phyloP scores from a whole-genome alignment of 2,329 filamentous ascomycete species.

The Hypoxylon sp. region DNA sequence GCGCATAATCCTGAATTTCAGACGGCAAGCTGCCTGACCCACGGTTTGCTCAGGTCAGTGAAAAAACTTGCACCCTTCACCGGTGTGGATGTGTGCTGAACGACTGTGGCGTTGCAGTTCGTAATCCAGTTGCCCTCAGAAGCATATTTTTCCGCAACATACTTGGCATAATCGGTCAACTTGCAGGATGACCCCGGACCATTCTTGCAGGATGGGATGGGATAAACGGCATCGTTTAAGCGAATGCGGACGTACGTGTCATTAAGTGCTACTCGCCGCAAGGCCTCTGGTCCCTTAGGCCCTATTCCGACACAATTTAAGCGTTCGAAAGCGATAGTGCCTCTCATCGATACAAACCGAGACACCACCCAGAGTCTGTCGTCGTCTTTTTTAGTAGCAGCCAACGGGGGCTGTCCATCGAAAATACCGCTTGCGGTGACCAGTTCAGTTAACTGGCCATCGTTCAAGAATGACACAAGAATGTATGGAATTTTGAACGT shows the following conservation, averaged over 20 bases:
- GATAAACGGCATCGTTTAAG: conserved; percentile 74
- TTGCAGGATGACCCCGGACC: conserved; percentile 68
- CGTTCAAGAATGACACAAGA: conserved; percentile 73
- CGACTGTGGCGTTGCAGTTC: conserved; percentile 61
- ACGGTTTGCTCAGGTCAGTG: conserved; percentile 58
- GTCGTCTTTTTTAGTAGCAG: conserved; percentile 60
- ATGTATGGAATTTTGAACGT: conserved; percentile 66
- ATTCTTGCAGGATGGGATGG: conserved; percentile 65
- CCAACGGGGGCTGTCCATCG: conserved; percentile 65
- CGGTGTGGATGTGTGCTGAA: conserved; percentile 54
- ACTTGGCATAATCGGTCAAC: conserved; percentile 59
- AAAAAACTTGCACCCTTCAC: conserved; percentile 64
- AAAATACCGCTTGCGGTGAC: conserved; percentile 71
- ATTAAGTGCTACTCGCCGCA: conserved; percentile 35
- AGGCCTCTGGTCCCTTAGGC: background rate
- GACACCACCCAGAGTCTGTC: conserved; percentile 67
- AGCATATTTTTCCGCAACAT: conserved; percentile 60
- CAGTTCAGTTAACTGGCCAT: conserved; percentile 74
- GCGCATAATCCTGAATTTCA: conserved; percentile 28
- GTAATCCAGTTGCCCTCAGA: conserved; percentile 63
- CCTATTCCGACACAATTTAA: conserved; percentile 61
- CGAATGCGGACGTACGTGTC: conserved; percentile 66
- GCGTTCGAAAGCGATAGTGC: conserved; percentile 73
- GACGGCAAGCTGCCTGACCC: conserved; percentile 49
- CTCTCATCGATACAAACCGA: conserved; percentile 71